These are phyloP conservation scores for Waitea zeae DNA, from an alignment of 1,284 basidiomycete genomes.

Conservation along the genomic window DNA sequence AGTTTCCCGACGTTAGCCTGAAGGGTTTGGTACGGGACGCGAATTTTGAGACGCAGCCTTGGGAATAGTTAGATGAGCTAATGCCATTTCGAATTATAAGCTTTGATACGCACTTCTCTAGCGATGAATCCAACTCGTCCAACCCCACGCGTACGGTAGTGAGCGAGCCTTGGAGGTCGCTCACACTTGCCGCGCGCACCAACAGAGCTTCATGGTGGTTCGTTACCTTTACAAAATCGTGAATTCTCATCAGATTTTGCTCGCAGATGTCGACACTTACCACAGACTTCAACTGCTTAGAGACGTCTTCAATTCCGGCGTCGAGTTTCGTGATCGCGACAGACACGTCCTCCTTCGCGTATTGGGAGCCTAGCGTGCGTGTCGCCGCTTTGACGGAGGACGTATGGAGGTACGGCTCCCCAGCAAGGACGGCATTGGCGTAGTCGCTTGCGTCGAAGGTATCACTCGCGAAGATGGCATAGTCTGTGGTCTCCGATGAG, in stretches of 20 bases:
- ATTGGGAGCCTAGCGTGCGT: constrained; percentile 27
- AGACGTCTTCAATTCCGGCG: constrained; percentile 75
- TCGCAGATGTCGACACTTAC: constrained; percentile 25
- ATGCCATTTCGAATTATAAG: constrained; percentile 8
- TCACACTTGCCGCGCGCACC: constrained; percentile 52
- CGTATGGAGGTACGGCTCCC: constrained; percentile 46
- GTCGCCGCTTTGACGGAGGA: constrained; percentile 9
- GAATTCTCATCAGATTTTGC: background rate
- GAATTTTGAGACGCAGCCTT: constrained; percentile 73
- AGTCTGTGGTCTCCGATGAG: too few species aligned
- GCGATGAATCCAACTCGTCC: constrained; percentile 45
- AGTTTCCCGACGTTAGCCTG: constrained; percentile 54
- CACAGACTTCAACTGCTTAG: constrained; percentile 70
- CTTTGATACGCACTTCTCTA: constrained; percentile 44
- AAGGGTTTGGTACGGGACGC: constrained; percentile 62
- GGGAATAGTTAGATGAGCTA: constrained; percentile 6
- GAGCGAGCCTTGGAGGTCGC: constrained; percentile 44
- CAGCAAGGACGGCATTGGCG: constrained; percentile 74
- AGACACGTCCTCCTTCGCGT: constrained; percentile 71
- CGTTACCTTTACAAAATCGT: constrained; percentile 27
- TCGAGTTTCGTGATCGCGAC: constrained; percentile 74
- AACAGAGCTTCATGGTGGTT: constrained; percentile 58
- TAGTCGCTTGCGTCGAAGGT: constrained; percentile 79
- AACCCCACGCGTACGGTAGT: constrained; percentile 45
- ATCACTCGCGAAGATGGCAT: constrained; percentile 45